These are phyloP conservation scores for Pseudozyma flocculosa DNA, from an alignment of 1,284 basidiomycete genomes.

Conservation along the genomic window DNA sequence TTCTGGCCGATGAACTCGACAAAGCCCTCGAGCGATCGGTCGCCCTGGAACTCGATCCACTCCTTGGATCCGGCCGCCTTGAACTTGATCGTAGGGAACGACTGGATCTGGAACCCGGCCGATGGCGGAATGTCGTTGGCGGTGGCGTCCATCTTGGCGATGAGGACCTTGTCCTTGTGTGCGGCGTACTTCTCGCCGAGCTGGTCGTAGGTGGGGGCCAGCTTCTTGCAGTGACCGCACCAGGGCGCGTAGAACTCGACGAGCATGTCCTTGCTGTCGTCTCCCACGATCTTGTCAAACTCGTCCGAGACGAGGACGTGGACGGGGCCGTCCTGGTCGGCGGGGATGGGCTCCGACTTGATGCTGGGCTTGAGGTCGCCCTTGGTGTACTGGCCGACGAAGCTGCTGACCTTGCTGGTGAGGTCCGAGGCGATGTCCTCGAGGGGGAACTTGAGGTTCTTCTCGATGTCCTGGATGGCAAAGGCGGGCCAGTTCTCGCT, in stretches of 20 bases:
- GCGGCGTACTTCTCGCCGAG: slow-evolving; percentile 81
- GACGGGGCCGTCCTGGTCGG: slow-evolving; percentile 78
- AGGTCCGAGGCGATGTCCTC: slow-evolving; percentile 68
- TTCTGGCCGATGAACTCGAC: slow-evolving; percentile 52
- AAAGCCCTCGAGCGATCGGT: slow-evolving; percentile 55
- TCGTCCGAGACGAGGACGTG: slow-evolving; percentile 83
- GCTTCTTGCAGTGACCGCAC: slow-evolving; percentile 83
- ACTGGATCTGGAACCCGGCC: slow-evolving; percentile 72
- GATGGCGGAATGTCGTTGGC: slow-evolving; percentile 92
- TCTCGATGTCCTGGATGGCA: slow-evolving; percentile 82
- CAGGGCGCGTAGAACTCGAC: slow-evolving; percentile 93
- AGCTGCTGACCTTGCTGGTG: slow-evolving; percentile 62
- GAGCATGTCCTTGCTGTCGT: slow-evolving; percentile 89
- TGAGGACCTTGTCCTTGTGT: slow-evolving; percentile 75
- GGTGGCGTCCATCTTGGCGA: slow-evolving; percentile 87
- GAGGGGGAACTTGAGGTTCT: slow-evolving; percentile 86
- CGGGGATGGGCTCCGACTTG: slow-evolving; percentile 87
- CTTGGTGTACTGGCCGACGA: slow-evolving; percentile 69
- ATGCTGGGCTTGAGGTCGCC: slow-evolving; percentile 79
- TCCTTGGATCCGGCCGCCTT: slow-evolving; percentile 81
- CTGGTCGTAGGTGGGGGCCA: slow-evolving; percentile 90
- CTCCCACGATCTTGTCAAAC: slow-evolving; percentile 78
- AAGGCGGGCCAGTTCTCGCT: slow-evolving; percentile 84
- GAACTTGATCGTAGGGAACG: slow-evolving; percentile 98
- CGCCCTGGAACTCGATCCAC: slow-evolving; percentile 70